Base-by-base conservation (phyloP, 352 stramenopile species). In the Phytophthora ohioensis region DNA sequence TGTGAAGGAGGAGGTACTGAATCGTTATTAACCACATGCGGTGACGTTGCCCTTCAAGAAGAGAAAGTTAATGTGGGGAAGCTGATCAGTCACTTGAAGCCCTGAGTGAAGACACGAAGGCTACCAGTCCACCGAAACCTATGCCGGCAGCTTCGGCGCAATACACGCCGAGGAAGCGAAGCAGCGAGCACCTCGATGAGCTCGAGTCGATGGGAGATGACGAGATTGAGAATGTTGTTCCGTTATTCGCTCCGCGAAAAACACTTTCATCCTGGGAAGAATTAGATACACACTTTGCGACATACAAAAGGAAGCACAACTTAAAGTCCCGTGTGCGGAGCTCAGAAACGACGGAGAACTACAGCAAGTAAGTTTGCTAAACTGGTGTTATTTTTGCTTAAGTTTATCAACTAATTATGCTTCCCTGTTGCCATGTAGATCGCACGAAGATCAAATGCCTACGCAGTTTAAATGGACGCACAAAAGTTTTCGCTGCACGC, bases 371-470 rank as follows among this genome's bases (percentile, higher is more conserved):
- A 21, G 21, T 21, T 21, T 21, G 21, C 21, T 21, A 21, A 21
- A 0, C 0, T 21, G 21, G 21, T 21, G 21, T 21, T 21, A 21
- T 21, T 21, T 21, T 21, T 21, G 21, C 21, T 21, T 21, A 21
- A 21, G 21, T 21, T 21, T 21, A 21, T 21, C 21, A 21, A 21
- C 21, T 21, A 21, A 21, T 0, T 21, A 21, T 21, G 21, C 21
- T 21, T 21, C 0, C 21, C 21, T 21, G 21, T 21, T 21, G 21
- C 21, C 21, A 21, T 21, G 21, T 21, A 21, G 21, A 21, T 39
- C 36, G 30, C 36, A 48, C 41, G 13, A 42, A 32, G 55, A 43
- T 34, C 39, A 62, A 32, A 53, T 62, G 7, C 42, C 55, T 53
- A 35, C 39, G 5, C 1, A 51, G 12, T 59, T 67, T 27, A 21